A percentile compares a stretch with the other conserved stretches of the same genome.
phyloP scores from a whole-genome alignment of 2,329 filamentous ascomycete species.

The Pezicula radicicola region DNA sequence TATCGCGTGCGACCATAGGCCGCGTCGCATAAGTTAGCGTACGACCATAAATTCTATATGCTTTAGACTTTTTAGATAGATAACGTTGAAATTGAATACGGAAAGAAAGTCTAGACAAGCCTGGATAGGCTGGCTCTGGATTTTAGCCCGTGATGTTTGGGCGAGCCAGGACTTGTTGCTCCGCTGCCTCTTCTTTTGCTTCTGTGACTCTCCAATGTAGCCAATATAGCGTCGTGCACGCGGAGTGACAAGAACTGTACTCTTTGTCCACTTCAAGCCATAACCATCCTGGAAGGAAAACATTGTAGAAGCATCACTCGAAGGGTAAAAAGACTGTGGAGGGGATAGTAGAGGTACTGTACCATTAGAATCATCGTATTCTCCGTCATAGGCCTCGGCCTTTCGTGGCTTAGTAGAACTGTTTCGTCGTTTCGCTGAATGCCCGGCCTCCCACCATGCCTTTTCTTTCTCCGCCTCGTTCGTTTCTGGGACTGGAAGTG shows the following conservation, averaged over 20 bases:
- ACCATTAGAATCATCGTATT: constrained; percentile 62
- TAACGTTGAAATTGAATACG: neutral
- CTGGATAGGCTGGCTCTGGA: neutral
- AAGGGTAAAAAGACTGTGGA: constrained; percentile 6
- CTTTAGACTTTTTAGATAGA: neutral
- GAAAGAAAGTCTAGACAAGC: neutral
- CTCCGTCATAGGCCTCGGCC: constrained; percentile 63
- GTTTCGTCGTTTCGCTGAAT: constrained; percentile 37
- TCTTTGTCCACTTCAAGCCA: constrained; percentile 1
- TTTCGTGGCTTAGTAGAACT: constrained; percentile 35
- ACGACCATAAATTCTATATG: constrained; percentile 15
- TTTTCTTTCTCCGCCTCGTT: constrained; percentile 45
- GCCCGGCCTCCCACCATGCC: constrained; percentile 75
- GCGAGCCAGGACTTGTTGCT: constrained; percentile 6
- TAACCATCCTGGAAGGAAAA: constrained; percentile 12
- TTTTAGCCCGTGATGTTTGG: neutral
- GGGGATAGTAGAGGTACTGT: constrained; percentile 24
- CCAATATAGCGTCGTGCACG: constrained; percentile 7
- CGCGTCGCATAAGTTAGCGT: constrained; percentile 32
- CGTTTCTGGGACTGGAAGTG: constrained; percentile 26
- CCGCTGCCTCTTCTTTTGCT: neutral
- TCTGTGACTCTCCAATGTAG: constrained; percentile 2
- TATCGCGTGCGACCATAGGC: constrained; percentile 29
- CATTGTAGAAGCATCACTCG: constrained; percentile 9
- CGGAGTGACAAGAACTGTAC: constrained; percentile 3